Evolutionary conservation across 106 monocot genomes (phyloP).

Genomic region (Dioscorea dumetorum): DNA sequence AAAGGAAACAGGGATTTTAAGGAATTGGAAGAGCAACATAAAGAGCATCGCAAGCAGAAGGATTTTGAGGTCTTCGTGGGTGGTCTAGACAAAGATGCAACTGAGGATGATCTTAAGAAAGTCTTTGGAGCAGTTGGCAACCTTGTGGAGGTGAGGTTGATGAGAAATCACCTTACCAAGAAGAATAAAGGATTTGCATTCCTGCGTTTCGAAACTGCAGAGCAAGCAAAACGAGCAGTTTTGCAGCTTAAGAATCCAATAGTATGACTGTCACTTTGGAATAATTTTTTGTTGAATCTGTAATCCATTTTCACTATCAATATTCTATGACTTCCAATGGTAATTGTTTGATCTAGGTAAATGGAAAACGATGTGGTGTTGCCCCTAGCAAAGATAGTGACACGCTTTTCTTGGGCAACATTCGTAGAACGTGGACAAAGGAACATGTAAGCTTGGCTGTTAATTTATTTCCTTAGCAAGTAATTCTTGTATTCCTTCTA

Average conservation of each 20-base stretch:
- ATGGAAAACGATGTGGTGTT: conserved; percentile 88
- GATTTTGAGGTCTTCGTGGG: conserved; percentile 99
- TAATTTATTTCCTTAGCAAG: neutral
- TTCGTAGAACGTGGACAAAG: conserved; percentile 90
- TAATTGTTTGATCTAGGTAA: conserved; percentile 30
- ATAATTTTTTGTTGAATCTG: neutral
- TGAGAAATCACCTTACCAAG: conserved; percentile 79
- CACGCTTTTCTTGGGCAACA: conserved; percentile 90
- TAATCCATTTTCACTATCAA: neutral
- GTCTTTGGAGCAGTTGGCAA: conserved; percentile 79
- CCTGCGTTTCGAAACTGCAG: conserved; percentile 82
- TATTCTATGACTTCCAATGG: neutral
- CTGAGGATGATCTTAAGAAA: conserved; percentile 77
- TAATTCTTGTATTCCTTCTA: neutral
- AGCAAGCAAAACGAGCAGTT: conserved; percentile 84
- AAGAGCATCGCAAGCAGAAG: conserved; percentile 76
- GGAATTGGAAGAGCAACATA: conserved; percentile 64
- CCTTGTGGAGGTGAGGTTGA: conserved; percentile 63
- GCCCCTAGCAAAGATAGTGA: conserved; percentile 89
- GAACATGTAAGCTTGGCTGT: conserved; percentile 42
- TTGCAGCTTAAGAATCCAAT: conserved; percentile 71
- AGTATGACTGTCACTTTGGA: conserved; percentile 34
- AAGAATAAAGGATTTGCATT: conserved; percentile 98
- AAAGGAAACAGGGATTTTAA: conserved; percentile 36
- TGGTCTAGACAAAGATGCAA: conserved; percentile 89